Evolutionary conservation across 306 rosid species (phyloP).

Genomic region (Citrullus amarus): DNA sequence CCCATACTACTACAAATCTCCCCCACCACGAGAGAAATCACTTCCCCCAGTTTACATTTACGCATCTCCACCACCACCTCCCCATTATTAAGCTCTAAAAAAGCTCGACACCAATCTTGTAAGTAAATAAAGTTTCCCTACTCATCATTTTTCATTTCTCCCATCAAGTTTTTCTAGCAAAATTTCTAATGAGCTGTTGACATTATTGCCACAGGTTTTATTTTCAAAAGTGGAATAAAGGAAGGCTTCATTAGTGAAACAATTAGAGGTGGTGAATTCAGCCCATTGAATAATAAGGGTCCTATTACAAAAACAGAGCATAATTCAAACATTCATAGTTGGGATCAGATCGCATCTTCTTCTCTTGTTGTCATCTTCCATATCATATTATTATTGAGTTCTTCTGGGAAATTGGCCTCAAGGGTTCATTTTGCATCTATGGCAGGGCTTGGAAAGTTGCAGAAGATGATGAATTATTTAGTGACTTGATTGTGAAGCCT

Average conservation of each 20-base stretch:
- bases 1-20: constrained; percentile 16
- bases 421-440: not conserved
- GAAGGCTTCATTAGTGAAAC: constrained; percentile 32
- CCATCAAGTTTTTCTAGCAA: not conserved
- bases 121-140: constrained; percentile 20
- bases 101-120: constrained; percentile 33
- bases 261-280: constrained; percentile 34
- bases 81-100: constrained; percentile 29
- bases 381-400: constrained; percentile 28
- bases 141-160: not conserved
- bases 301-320: constrained; percentile 19
- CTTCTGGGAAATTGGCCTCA: constrained; percentile 15
- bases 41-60: constrained; percentile 43
- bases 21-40: constrained; percentile 19
- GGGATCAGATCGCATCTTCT: constrained; percentile 34
- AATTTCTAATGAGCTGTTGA: not conserved
- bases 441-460: constrained; percentile 6
- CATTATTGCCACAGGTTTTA: constrained; percentile 40
- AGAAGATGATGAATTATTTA: not conserved
- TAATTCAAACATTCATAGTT: constrained; percentile 16
- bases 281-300: constrained; percentile 58
- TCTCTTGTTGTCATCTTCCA: constrained; percentile 42
- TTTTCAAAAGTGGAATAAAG: constrained; percentile 56
- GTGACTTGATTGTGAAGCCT: not conserved
- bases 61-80: constrained; percentile 58